Evolutionary conservation across 2,329 filamentous ascomycete species (phyloP).

Genomic region (Saccharata proteae): DNA sequence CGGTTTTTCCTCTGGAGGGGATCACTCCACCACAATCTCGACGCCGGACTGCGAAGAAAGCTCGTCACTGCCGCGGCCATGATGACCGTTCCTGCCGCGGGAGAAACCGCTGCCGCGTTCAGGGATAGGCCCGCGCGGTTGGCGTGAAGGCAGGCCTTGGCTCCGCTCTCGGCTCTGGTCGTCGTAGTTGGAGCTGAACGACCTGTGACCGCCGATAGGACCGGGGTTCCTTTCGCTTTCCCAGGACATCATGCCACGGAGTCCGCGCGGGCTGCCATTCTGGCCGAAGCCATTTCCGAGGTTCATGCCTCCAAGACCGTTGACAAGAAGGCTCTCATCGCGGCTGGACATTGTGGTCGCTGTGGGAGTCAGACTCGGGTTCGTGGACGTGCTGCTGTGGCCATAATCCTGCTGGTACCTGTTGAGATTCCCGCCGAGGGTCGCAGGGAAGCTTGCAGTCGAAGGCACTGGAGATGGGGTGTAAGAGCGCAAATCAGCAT

Average conservation of each 20-base stretch:
- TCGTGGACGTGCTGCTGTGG: constrained; percentile 46
- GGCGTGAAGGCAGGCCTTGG: constrained; percentile 41
- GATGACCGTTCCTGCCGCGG: constrained; percentile 47
- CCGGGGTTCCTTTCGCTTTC: constrained; percentile 43
- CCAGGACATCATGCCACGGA: constrained; percentile 51
- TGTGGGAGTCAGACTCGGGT: constrained; percentile 53
- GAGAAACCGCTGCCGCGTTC: constrained; percentile 48
- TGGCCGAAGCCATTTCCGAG: constrained; percentile 40
- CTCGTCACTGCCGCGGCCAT: constrained; percentile 50
- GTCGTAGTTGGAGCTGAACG: constrained; percentile 48
- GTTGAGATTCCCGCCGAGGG: constrained; percentile 49
- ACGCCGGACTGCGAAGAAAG: constrained; percentile 47
- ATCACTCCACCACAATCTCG: constrained; percentile 49
- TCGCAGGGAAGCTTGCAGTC: constrained; percentile 72
- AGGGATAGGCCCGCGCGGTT: constrained; percentile 48
- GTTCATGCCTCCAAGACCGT: constrained; percentile 49
- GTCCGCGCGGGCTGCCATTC: constrained; percentile 43
- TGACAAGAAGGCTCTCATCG: constrained; percentile 48
- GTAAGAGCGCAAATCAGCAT: constrained; percentile 88
- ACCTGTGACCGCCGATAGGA: constrained; percentile 52
- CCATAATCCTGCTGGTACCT: constrained; percentile 48
- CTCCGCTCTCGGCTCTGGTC: constrained; percentile 36
- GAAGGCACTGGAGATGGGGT: constrained; percentile 88
- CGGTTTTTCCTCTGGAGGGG: constrained; percentile 7
- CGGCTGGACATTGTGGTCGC: constrained; percentile 38